Base-by-base conservation (phyloP, 176 grass and related monocot species). In the Aegilops tauschii region DNA sequence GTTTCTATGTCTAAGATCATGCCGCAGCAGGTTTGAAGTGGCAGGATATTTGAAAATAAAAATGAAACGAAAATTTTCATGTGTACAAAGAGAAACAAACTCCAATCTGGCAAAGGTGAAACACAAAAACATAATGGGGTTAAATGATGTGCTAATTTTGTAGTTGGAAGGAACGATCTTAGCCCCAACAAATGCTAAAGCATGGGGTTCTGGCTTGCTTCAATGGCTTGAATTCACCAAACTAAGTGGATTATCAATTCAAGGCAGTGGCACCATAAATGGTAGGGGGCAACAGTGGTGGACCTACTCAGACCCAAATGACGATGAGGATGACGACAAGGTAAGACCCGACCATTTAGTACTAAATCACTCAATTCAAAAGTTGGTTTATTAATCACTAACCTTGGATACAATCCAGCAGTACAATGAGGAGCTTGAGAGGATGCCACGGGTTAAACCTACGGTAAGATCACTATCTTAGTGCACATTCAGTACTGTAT, bases 141-240 rank as follows among this genome's bases (percentile, higher is more conserved):
- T 77, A 77, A 72, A 61, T 80, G 40, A 28, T 69, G 67, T 42
- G 40, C 11, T 78, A n/a, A 71, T 80, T 88, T 49, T 91, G 77
- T 81, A 97, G 92, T 78, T 97, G 61, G 95, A 97, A 61, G 95
- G 95, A 89, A 99, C 82, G 35, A 94, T 99, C 21, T 69, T 93
- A 73, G 97, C 94, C 79, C 97, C 97, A 42, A 96, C 88, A 71
- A 87, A 86, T 85, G 82, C 92, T 64, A 93, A 90, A 85, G 42
- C 81, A 18, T 99, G 94, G 97, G 89, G 94, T 79, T 89, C 82
- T 36, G 92, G 94, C 30, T 84, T 94, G 78, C 90, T 99, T 83
- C 94, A 96, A 81, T 96, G 97, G 97, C 83, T 99, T 27, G 92
- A 96, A 84, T 99, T 99, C 78, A 96, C 97, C 50, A 99, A 99